A percentile compares a stretch with the other conserved stretches of the same genome.
phyloP scores from a whole-genome alignment of 1,139 yeast genomes.

The Suhomyces maxii region DNA sequence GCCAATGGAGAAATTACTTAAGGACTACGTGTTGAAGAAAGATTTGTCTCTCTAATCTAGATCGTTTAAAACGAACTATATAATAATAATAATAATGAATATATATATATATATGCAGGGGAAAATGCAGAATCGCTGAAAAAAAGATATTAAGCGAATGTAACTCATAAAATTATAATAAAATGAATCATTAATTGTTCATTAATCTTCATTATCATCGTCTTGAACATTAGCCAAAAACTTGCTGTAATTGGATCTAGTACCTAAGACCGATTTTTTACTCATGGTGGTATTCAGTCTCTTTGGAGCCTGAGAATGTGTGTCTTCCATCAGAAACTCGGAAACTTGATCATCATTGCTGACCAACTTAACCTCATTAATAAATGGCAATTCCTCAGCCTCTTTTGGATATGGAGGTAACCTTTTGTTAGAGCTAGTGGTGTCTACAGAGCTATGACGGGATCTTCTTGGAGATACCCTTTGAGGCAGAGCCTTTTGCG shows the following conservation, averaged over 20 bases:
- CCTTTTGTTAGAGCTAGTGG: constrained; percentile 14
- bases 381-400: constrained; percentile 39
- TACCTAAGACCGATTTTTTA: constrained; percentile 41
- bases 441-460: constrained; percentile 13
- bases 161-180: too few species aligned
- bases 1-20: too few species aligned
- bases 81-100: too few species aligned
- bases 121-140: background rate
- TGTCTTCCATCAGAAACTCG: constrained; percentile 7
- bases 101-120: background rate
- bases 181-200: background rate
- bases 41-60: too few species aligned
- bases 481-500: constrained; percentile 3
- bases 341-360: constrained; percentile 11
- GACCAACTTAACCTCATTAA: constrained; percentile 36
- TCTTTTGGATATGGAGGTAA: constrained; percentile 19
- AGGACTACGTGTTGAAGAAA: too few species aligned
- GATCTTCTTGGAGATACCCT: constrained; percentile 5
- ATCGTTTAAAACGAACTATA: too few species aligned
- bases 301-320: constrained; percentile 5
- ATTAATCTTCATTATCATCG: constrained; percentile 11
- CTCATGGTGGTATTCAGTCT: constrained; percentile 36
- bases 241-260: constrained; percentile 39
- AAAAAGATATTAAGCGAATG: background rate
- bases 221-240: constrained; percentile 36